Percentiles rank a stretch among this genome's conserved stretches.
Evolutionary conservation across 2,329 filamentous ascomycete genomes (phyloP).

Genomic region (Diaporthe sp.): DNA sequence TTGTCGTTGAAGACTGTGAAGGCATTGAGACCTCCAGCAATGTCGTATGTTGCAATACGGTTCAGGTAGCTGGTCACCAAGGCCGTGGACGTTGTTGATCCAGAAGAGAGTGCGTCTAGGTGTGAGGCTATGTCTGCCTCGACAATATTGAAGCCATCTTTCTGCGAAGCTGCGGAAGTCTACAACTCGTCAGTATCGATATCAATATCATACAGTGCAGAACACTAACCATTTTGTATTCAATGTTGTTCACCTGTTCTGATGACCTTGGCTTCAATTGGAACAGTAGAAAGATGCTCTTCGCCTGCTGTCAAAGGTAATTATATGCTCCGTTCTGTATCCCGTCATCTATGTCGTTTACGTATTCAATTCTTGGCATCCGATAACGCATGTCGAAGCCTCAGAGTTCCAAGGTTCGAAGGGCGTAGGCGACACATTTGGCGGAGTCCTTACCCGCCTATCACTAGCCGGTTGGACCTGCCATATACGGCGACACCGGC

Average conservation of each 20-base stretch:
- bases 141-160: constrained; percentile 40
- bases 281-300: not conserved
- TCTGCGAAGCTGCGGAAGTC: not conserved
- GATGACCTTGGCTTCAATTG: not conserved
- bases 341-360: not conserved
- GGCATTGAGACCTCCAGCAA: constrained; percentile 54
- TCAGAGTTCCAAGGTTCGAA: not conserved
- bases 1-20: constrained; percentile 58
- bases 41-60: constrained; percentile 58
- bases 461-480: not conserved
- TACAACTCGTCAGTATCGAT: not conserved
- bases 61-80: constrained; percentile 56
- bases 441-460: not conserved
- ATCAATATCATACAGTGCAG: not conserved
- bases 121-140: constrained; percentile 59
- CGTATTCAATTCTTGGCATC: not conserved
- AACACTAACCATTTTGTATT: not conserved
- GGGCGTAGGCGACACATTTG: not conserved
- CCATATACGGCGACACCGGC: not conserved
- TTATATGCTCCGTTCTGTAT: not conserved
- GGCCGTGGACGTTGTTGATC: constrained; percentile 54
- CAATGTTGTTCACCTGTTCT: not conserved
- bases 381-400: not conserved
- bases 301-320: not conserved
- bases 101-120: constrained; percentile 51